Base-by-base conservation (phyloP, 345 rosid species). In the Pistacia vera region DNA sequence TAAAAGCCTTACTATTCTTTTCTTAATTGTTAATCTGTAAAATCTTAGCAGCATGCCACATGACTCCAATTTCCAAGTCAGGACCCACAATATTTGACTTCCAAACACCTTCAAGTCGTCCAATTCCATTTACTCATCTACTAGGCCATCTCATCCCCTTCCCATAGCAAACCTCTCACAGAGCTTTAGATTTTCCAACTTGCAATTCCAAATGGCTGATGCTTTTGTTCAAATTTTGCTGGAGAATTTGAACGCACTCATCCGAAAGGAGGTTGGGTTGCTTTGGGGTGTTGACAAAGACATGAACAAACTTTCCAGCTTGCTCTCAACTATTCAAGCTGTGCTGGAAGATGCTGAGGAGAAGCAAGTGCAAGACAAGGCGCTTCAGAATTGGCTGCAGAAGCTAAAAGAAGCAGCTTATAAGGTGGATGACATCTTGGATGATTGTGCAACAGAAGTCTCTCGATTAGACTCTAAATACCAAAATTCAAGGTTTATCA, bases 291-390 rank as follows among this genome's bases (percentile, higher is more conserved):
- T 68, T 49, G 58, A 25, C 12, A 67, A 48, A 25, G 71, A 68
- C 48, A 48, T 49, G 71, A 51, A 68, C 14, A 8, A 33, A 16
- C 22, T 49, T 68, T 68, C 71, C 2, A 49, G 36, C 71, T 22
- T 28, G 71, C 22, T 49, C 4, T 49, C 71, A 48, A 49, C 71
- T 12, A 68, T 49, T 11, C 58, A 68, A 16, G 71, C 36, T 6
- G 71, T 70, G 74, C n/a, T 57, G n/a, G 64, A 57, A 36, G 35
- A 38, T 36, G 64, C 74, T 10, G 63, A 70, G 18, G 52, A 70
- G 35, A 70, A 56, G 52, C 63, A 56, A 36, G 17, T 38, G 17
- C 36, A 38, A 57, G 3, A 70, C 63, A 57, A 57, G 64, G 64
- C 64, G 36, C 12, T 70, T 55, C 74, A 11, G 62, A 69, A 69